A percentile compares a stretch with the other conserved stretches of the same genome.
phyloP scores from a whole-genome alignment of 176 grass and related monocot genomes.

The Rhynchospora tenuis region DNA sequence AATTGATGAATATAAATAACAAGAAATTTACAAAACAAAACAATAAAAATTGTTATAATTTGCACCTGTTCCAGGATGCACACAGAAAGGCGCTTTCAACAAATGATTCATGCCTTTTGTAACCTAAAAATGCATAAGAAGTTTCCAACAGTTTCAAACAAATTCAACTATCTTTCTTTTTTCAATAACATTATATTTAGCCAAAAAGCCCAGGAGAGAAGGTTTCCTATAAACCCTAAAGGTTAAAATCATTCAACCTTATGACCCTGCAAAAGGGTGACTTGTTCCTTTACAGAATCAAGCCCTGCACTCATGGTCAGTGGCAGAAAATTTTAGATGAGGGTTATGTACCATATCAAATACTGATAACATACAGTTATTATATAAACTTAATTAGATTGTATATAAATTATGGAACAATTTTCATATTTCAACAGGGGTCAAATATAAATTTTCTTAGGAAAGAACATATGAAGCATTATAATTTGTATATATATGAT shows the following conservation, averaged over 20 bases:
- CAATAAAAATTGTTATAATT: background rate
- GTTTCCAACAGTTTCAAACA: background rate
- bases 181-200: background rate
- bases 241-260: background rate
- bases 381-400: too few relatives aligned
- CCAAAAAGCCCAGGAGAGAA: background rate
- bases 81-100: conserved; percentile 89
- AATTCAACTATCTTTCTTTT: background rate
- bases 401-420: too few relatives aligned
- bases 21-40: background rate
- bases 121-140: conserved; percentile 44
- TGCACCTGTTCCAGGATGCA: conserved; percentile 91
- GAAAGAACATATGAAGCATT: too few relatives aligned
- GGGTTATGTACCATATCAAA: too few relatives aligned
- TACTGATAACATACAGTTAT: too few relatives aligned
- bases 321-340: too few relatives aligned
- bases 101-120: conserved; percentile 99
- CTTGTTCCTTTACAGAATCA: background rate
- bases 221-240: background rate
- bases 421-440: too few relatives aligned
- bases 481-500: too few relatives aligned
- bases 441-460: too few relatives aligned
- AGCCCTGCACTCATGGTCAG: background rate
- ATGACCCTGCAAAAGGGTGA: background rate
- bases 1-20: conserved; percentile 7